phyloP scores from a whole-genome alignment of 108 stramenopile genomes.

The Parietichytrium sp. region DNA sequence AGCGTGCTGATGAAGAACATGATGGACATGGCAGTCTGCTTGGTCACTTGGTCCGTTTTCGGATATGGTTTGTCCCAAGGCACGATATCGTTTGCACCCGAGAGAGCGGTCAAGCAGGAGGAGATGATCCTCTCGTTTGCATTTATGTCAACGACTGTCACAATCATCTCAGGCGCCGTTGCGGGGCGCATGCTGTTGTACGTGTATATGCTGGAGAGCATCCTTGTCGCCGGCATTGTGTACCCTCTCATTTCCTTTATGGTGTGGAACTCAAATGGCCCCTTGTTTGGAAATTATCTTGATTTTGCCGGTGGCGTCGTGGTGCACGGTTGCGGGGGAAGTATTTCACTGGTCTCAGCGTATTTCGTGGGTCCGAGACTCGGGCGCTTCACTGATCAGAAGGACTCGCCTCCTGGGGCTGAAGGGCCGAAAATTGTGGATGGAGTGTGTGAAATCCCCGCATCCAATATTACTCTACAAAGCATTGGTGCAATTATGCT shows the following conservation, averaged over 20 bases:
- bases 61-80: not conserved
- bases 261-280: slow-evolving; percentile 37
- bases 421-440: too few relatives aligned
- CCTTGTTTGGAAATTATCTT: not conserved
- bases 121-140: not conserved
- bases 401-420: too few relatives aligned
- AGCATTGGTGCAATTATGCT: not conserved
- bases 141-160: not conserved
- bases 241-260: not conserved
- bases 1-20: slow-evolving; percentile 47
- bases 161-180: not conserved
- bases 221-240: not conserved
- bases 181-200: not conserved
- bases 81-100: slow-evolving; percentile 2
- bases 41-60: not conserved
- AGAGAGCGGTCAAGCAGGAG: not conserved
- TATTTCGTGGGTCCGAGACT: not conserved
- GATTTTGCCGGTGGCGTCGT: not conserved
- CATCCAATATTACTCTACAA: too few relatives aligned
- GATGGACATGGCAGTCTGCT: slow-evolving; percentile 37
- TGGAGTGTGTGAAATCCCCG: too few relatives aligned
- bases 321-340: slow-evolving; percentile 8
- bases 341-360: not conserved
- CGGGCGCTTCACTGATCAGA: not conserved
- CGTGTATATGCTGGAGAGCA: not conserved